Base-by-base conservation (phyloP, 2,329 filamentous ascomycete genomes). In the Beauveria sp. region DNA sequence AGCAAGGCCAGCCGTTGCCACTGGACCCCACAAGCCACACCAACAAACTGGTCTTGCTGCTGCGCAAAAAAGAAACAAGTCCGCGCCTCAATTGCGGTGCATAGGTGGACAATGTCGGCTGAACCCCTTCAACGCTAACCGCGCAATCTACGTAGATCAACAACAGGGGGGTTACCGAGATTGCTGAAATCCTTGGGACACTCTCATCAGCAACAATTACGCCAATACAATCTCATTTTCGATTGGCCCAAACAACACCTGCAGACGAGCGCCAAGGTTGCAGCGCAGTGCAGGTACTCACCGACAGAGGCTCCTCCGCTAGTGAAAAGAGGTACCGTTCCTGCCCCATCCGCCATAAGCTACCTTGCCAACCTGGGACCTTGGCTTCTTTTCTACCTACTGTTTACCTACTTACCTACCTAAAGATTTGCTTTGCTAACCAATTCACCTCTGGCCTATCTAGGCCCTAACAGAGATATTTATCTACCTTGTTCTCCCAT, bases 61-160 rank as follows among this genome's bases (percentile, higher is more conserved):
- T 38, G 34, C 34, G 34, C 34, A 38, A 38, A 38, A 38, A 38
- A 38, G 34, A 38, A 38, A 38, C 34, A 38, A 38, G 34, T 38
- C 34, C 34, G 34, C 34, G 34, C 34, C 34, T 38, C 34, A 38
- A 38, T 38, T 38, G 34, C 34, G 34, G 34, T 20, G 16, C n/a
- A 3, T 22, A 12, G n/a, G n/a, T 59, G 26, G 46, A 59, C 56
- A 46, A 51, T 51, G 56, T 46, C 56, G 56, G 56, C 56, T 59
- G 56, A 59, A 59, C 56, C 56, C 28, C 28, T 50, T 28, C 45
- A 57, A 59, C 56, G 56, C 56, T 59, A 59, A 57, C 56, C 34
- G 46, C 56, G 46, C 45, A 58, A 31, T 50, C 46, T 59, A 50
- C 22, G 31, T 31, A 59, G 45, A 50, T 59, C 51, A 54, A 38